Evolutionary conservation across 192 early-diverging fungal genomes (phyloP).

Genomic region (Haplosporangium gracile): DNA sequence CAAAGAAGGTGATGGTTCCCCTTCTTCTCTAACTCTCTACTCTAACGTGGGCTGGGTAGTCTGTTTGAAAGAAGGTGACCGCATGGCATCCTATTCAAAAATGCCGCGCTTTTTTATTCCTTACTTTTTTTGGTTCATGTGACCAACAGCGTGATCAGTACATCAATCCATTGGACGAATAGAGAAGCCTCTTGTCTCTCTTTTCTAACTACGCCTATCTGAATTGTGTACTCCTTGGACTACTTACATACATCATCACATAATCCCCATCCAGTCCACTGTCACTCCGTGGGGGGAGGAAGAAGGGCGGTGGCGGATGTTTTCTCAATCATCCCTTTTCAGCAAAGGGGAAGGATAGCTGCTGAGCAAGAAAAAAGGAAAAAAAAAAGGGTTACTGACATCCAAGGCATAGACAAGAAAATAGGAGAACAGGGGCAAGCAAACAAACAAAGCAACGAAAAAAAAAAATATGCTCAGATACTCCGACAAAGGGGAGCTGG

Average conservation of each 20-base stretch:
- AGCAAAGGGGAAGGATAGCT: not conserved
- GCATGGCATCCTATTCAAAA: not conserved
- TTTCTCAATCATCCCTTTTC: not conserved
- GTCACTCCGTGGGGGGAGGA: no score
- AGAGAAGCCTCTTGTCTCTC: not conserved
- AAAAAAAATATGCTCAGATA: not conserved
- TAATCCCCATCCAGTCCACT: not conserved
- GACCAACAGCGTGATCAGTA: slow-evolving; percentile 15
- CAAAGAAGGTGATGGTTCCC: not conserved
- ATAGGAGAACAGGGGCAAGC: not conserved
- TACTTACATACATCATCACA: not conserved
- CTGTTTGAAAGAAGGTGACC: not conserved
- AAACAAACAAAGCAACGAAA: not conserved
- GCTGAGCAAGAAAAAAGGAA: not conserved
- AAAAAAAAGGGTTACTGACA: not conserved
- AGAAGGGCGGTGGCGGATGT: not conserved
- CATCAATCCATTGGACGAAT: slow-evolving; percentile 11
- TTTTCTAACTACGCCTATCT: not conserved
- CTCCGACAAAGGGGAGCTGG: slow-evolving; percentile 4
- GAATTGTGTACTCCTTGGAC: not conserved
- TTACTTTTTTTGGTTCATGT: slow-evolving; percentile 15
- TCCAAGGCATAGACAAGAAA: not conserved
- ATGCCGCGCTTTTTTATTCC: slow-evolving; percentile 15
- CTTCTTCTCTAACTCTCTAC: not conserved
- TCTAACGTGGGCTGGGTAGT: not conserved